Evolutionary conservation across 2,329 filamentous ascomycete genomes (phyloP).

Genomic region (Epichloe gansuensis): DNA sequence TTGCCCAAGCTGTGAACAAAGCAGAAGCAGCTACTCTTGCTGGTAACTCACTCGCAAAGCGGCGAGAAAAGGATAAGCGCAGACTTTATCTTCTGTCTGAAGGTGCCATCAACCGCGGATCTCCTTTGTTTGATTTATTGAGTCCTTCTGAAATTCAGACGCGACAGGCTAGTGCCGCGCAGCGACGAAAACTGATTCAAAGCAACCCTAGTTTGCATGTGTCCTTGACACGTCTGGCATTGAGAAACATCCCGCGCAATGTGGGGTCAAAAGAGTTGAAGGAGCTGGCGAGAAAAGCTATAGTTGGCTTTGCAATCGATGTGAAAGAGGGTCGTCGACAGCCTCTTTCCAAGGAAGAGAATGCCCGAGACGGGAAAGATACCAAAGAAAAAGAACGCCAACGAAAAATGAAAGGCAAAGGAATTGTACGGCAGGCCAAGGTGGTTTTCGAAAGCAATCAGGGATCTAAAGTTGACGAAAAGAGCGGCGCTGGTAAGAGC

Average conservation of each 20-base stretch:
- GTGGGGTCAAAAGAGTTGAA: constrained; percentile 82
- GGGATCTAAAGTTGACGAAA: constrained; percentile 71
- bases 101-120: constrained; percentile 67
- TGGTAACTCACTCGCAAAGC: constrained; percentile 50
- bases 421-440: constrained; percentile 85
- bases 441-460: constrained; percentile 82
- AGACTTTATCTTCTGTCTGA: constrained; percentile 79
- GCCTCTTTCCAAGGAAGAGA: constrained; percentile 81
- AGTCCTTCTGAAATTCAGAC: constrained; percentile 72
- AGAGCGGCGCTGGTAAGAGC: constrained; percentile 65
- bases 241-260: constrained; percentile 80
- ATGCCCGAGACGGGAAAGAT: constrained; percentile 62
- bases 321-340: constrained; percentile 66
- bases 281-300: constrained; percentile 76
- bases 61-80: constrained; percentile 72
- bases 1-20: constrained; percentile 76
- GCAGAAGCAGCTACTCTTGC: constrained; percentile 65
- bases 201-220: constrained; percentile 81
- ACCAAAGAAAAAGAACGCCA: constrained; percentile 69
- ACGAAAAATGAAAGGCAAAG: constrained; percentile 69
- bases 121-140: constrained; percentile 63
- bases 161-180: constrained; percentile 73
- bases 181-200: constrained; percentile 83
- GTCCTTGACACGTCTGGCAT: constrained; percentile 75
- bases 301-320: constrained; percentile 87